A percentile compares a stretch with the other conserved stretches of the same genome.
phyloP scores from a whole-genome alignment of 73 alveolate species.

The Paraurostyla sp. region DNA sequence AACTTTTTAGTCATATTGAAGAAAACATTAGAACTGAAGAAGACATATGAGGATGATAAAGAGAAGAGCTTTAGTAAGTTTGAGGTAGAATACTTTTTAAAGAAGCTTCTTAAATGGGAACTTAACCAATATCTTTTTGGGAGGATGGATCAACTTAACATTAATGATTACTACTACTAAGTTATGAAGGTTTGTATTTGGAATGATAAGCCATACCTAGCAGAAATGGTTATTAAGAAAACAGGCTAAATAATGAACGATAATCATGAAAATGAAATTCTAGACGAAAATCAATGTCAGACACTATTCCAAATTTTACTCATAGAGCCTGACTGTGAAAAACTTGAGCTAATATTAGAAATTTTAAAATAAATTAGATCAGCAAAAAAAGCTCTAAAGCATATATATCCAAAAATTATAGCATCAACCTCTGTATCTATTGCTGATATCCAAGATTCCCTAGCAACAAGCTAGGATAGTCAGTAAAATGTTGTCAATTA shows the following conservation, averaged over 20 bases:
- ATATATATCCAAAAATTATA: conserved; percentile 11
- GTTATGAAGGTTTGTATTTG: conserved; percentile 5
- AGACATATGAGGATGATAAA: not conserved
- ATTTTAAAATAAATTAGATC: conserved; percentile 11
- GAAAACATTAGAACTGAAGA: not conserved
- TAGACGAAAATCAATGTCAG: conserved; percentile 32
- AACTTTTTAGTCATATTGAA: no score
- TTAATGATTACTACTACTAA: not conserved
- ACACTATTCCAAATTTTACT: not conserved
- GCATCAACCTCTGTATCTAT: not conserved
- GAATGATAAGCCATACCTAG: conserved; percentile 21
- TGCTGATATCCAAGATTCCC: no score
- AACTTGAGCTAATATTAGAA: conserved; percentile 45
- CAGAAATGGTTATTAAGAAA: conserved; percentile 40
- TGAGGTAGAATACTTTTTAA: conserved; percentile 14
- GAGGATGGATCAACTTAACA: not conserved
- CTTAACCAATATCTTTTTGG: not conserved
- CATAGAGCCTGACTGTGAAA: not conserved
- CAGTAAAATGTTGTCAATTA: not conserved
- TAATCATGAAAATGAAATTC: not conserved
- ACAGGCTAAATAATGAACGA: not conserved
- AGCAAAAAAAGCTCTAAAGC: conserved; percentile 12
- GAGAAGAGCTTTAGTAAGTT: not conserved
- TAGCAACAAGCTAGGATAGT: no score
- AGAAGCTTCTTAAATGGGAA: conserved; percentile 34